Percentiles rank a stretch among this genome's conserved stretches.
These are phyloP conservation scores for Backusella macrospora DNA, from an alignment of 192 early-diverging fungal genomes.

Conservation along the genomic window DNA sequence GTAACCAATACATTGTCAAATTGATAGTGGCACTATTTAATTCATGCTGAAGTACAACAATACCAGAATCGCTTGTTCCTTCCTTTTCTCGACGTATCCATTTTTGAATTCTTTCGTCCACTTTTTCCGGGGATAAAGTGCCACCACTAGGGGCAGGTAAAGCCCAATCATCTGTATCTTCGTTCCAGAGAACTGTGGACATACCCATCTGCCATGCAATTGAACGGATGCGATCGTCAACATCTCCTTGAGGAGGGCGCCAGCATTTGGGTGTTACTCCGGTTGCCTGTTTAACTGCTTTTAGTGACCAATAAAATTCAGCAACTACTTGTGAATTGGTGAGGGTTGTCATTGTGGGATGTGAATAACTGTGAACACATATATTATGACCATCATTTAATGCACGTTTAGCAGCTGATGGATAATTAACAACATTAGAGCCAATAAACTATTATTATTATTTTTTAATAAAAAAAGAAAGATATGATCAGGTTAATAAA, in stretches of 20 bases:
- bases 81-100: slow-evolving; percentile 35
- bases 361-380: slow-evolving; percentile 64
- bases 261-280: slow-evolving; percentile 45
- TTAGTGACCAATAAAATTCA: slow-evolving; percentile 46
- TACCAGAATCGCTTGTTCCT: slow-evolving; percentile 16
- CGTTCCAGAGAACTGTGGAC: slow-evolving; percentile 25
- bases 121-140: slow-evolving; percentile 22
- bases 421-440: slow-evolving; percentile 37
- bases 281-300: slow-evolving; percentile 46
- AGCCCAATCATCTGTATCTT: slow-evolving; percentile 45
- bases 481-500: neutral
- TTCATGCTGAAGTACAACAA: slow-evolving; percentile 47
- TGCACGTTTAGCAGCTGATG: slow-evolving; percentile 34
- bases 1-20: slow-evolving; percentile 46
- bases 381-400: slow-evolving; percentile 55
- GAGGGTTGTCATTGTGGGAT: slow-evolving; percentile 49
- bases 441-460: slow-evolving; percentile 43
- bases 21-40: slow-evolving; percentile 42
- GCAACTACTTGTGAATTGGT: slow-evolving; percentile 48
- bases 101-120: slow-evolving; percentile 33
- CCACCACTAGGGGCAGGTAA: slow-evolving; percentile 37
- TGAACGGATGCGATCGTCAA: slow-evolving; percentile 47
- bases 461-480: neutral
- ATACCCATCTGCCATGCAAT: slow-evolving; percentile 35
- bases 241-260: slow-evolving; percentile 51